Percentiles rank a stretch among this genome's conserved stretches.
Conservation (phyloP, 2,329 filamentous ascomycete genomes). For the Sphaerulina vaccinii region DNA sequence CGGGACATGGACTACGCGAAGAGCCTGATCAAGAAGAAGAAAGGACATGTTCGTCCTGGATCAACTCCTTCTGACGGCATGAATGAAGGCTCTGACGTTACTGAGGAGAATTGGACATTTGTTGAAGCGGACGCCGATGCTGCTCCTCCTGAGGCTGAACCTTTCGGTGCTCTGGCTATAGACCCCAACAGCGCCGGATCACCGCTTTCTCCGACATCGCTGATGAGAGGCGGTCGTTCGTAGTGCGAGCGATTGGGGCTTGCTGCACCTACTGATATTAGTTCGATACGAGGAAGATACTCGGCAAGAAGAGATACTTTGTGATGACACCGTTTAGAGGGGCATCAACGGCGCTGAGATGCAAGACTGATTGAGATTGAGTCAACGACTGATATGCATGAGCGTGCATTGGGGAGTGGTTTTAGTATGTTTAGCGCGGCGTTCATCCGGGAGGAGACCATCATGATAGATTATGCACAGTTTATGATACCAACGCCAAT, state of each 20-base stretch:
- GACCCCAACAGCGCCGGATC: background rate
- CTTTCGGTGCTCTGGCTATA: slow-evolving; percentile 6
- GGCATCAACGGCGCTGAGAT: too few species aligned
- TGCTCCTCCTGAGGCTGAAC: slow-evolving; percentile 1
- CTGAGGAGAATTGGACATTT: slow-evolving; percentile 71
- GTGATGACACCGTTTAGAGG: too few species aligned
- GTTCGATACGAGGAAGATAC: background rate
- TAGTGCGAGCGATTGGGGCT: slow-evolving; percentile 9
- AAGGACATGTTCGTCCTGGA: slow-evolving; percentile 1
- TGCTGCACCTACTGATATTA: background rate
- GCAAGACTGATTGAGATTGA: too few species aligned
- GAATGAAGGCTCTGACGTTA: slow-evolving; percentile 26
- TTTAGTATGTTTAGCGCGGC: too few species aligned
- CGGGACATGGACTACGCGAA: slow-evolving; percentile 91
- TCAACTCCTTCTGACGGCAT: slow-evolving; percentile 28
- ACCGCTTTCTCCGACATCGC: background rate
- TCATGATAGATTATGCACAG: too few species aligned
- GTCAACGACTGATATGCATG: too few species aligned
- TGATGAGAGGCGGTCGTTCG: slow-evolving; percentile 12
- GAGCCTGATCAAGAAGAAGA: slow-evolving; percentile 65
- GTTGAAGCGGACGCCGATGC: slow-evolving; percentile 62
- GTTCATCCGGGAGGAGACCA: too few species aligned
- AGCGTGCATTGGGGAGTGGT: too few species aligned
- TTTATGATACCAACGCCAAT: too few species aligned
- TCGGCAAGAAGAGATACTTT: background rate